Base-by-base conservation (phyloP, 1,139 yeast genomes). In the Taphrina betulina region DNA sequence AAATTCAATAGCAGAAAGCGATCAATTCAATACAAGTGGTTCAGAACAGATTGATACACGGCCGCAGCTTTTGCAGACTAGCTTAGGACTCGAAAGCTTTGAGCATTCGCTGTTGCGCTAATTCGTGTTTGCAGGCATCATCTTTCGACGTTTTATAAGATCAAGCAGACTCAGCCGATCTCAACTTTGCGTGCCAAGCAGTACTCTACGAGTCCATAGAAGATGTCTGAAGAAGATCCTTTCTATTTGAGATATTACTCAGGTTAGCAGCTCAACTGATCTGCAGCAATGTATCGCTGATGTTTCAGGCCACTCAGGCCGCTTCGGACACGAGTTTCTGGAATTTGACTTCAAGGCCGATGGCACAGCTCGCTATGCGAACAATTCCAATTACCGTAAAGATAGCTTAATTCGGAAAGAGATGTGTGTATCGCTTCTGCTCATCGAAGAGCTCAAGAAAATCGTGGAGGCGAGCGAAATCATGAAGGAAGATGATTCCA, bases 381-480 rank as follows among this genome's bases (percentile, higher is more conserved):
- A 76, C 60, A 75, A 74, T 60, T 72, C 78, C 1, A 73, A 74
- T 59, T 76, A 76, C 58, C 67, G 78, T 59, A 68, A 72, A 46
- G 79, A 75, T 55, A 70, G 72, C 5, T 57, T 72, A 56, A 75
- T 76, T 55, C 66, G 70, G 37, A 75, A 75, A 63, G 72, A 72
- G 44, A 66, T 71, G 38, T 64, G 67, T 7, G 58, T 76, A 1
- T 72, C 77, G 16, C 65, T 68, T 10, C 58, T 71, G 0, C 73
- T 74, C 5, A 60, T 75, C 5, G 62, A 65, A 14, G 72, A 73
- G 38, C 57, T 75, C 28, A 68, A 69, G 57, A 62, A 64, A 26
- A 69, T 76, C 23, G 63, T 75, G 1, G 63, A 63, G 3, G 74
- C 71, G 4, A 69, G 75, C 51, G 78, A 75, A 57, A 70, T 76